Conservation (phyloP, 345 rosid species). For the Psidium guajava region DNA sequence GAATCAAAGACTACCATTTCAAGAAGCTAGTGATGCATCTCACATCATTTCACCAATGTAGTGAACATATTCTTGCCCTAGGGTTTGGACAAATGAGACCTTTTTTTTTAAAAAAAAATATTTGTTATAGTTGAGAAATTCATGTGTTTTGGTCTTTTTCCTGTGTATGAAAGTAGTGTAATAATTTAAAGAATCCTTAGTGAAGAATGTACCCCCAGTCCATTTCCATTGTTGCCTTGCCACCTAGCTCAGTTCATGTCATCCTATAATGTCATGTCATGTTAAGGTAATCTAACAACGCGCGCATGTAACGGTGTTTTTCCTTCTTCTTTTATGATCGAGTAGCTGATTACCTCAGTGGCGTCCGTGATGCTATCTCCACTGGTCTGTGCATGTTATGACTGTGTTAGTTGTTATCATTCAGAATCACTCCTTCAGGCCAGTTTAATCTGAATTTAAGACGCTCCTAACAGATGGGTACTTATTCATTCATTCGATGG, state of each 20-base stretch:
- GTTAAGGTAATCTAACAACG: not conserved
- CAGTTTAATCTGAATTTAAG: not conserved
- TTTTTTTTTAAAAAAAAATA: not conserved
- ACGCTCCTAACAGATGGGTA: not conserved
- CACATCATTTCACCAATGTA: not conserved
- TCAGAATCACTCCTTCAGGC: not conserved
- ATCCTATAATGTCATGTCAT: not conserved
- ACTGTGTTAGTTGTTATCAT: not conserved
- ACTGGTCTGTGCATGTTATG: not conserved
- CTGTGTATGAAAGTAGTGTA: not conserved
- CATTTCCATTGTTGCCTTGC: not conserved
- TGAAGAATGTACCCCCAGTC: not conserved
- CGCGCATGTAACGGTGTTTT: not conserved
- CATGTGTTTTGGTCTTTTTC: not conserved
- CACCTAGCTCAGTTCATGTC: not conserved
- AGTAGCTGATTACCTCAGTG: not conserved
- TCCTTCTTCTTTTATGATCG: not conserved
- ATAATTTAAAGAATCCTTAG: not conserved
- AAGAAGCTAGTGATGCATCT: not conserved
- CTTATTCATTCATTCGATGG: not conserved
- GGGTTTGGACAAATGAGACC: not conserved
- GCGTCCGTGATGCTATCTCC: not conserved
- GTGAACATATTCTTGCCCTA: not conserved
- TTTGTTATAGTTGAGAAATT: not conserved
- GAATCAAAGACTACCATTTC: not conserved